Conservation (phyloP, 2,329 filamentous ascomycete species). For the Epichloe typhina region DNA sequence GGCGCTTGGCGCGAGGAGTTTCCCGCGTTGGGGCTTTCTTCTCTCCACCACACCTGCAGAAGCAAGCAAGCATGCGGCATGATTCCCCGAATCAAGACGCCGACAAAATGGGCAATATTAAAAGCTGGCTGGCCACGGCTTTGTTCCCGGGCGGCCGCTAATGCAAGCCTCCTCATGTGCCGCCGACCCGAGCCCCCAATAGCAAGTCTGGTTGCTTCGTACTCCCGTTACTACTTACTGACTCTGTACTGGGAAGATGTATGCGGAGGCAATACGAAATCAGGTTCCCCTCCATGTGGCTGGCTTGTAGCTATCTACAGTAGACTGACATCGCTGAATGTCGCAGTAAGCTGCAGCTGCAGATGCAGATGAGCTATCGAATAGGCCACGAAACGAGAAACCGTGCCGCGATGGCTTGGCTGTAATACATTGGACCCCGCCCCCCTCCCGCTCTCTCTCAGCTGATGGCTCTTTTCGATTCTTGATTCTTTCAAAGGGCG, state of each 20-base stretch:
- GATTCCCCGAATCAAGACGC: too few relatives aligned
- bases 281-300: neutral
- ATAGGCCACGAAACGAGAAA: neutral
- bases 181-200: slow-evolving; percentile 1
- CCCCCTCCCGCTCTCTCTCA: neutral
- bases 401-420: neutral
- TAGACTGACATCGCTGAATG: neutral
- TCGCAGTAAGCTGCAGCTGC: neutral
- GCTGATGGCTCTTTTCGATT: neutral
- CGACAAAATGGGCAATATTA: too few relatives aligned
- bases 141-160: slow-evolving; percentile 6
- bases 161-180: slow-evolving; percentile 8
- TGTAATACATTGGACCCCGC: neutral
- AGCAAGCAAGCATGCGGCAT: too few relatives aligned
- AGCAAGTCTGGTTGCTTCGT: neutral
- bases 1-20: too few relatives aligned
- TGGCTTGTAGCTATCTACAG: slow-evolving; percentile 1
- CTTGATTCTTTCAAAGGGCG: neutral
- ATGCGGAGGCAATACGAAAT: neutral
- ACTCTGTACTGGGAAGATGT: neutral
- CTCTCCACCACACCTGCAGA: too few relatives aligned
- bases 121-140: too few relatives aligned
- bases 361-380: neutral
- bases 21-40: too few relatives aligned
- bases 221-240: neutral